phyloP scores from a whole-genome alignment of 139 green algal species.

The Diplosphaera chodatii region DNA sequence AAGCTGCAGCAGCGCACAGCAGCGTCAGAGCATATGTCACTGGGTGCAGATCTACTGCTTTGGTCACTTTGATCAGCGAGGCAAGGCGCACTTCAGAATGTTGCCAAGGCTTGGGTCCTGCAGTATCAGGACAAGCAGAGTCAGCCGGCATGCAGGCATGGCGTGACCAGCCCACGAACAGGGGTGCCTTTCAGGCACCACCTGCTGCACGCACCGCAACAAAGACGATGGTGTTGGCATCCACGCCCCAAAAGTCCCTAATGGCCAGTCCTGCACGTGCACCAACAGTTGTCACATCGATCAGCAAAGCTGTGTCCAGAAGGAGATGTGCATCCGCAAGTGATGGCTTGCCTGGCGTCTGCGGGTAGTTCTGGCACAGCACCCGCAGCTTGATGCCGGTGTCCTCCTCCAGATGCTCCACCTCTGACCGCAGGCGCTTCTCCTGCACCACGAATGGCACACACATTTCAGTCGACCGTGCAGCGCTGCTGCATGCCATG shows the following conservation, averaged over 20 bases:
- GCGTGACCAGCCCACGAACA: no score
- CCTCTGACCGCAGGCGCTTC: constrained; percentile 48
- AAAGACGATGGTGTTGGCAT: constrained; percentile 91
- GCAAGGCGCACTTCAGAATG: constrained; percentile 73
- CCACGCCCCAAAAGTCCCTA: constrained; percentile 93
- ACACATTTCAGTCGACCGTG: neutral
- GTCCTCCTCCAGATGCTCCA: constrained; percentile 75
- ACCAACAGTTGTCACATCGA: neutral
- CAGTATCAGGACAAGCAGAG: neutral
- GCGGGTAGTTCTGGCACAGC: constrained; percentile 95
- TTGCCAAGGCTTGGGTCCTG: constrained; percentile 66
- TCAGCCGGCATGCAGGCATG: no score
- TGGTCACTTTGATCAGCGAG: no score
- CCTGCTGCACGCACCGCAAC: no score
- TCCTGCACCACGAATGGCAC: constrained; percentile 44
- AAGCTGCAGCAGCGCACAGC: constrained; percentile 66
- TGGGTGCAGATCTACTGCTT: no score
- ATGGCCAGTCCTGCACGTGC: constrained; percentile 71
- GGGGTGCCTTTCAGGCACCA: no score
- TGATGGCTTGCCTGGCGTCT: constrained; percentile 68
- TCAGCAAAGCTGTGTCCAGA: constrained; percentile 1
- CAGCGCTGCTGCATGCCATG: neutral
- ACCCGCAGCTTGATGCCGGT: constrained; percentile 91
- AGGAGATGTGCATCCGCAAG: neutral
- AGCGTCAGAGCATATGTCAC: no score